Conservation (phyloP, 1,284 basidiomycete species). For the Cerrena zonata region DNA sequence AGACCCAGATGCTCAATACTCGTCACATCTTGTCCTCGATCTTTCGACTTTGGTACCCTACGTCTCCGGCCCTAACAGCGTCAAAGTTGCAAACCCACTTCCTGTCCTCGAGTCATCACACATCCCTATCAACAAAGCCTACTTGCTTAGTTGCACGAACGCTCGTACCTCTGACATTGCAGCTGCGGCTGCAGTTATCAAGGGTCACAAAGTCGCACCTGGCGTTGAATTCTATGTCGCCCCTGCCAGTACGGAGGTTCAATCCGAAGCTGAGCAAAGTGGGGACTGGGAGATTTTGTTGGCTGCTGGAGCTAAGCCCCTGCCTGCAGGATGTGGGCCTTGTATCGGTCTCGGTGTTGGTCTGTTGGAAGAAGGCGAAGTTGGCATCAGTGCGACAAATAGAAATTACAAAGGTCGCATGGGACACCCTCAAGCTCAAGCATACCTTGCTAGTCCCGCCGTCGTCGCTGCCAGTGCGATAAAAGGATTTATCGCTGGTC, state of each 20-base stretch:
- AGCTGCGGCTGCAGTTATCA: conserved; percentile 84
- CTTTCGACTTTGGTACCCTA: conserved; percentile 92
- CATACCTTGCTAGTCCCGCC: conserved; percentile 92
- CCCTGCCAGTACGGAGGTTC: conserved; percentile 87
- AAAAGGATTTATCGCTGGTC: conserved; percentile 86
- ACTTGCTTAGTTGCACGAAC: conserved; percentile 98
- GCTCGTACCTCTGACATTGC: conserved; percentile 93
- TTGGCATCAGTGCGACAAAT: conserved; percentile 96
- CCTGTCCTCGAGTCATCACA: conserved; percentile 69
- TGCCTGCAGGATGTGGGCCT: conserved; percentile 95
- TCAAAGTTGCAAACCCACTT: conserved; percentile 91
- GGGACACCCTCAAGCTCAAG: conserved; percentile 91
- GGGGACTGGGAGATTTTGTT: conserved; percentile 90
- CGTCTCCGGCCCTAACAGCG: conserved; percentile 94
- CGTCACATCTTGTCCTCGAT: conserved; percentile 87
- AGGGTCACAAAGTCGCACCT: conserved; percentile 78
- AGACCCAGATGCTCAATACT: conserved; percentile 78
- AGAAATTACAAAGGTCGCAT: conserved; percentile 99
- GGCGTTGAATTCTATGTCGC: conserved; percentile 98
- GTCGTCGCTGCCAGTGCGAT: conserved; percentile 95
- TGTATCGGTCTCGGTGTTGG: conserved; percentile 96
- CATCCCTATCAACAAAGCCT: conserved; percentile 93
- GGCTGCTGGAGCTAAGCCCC: conserved; percentile 82
- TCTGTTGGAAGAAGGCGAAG: conserved; percentile 87
- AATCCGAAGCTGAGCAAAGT: conserved; percentile 78